A percentile compares a stretch with the other conserved stretches of the same genome.
phyloP scores from a whole-genome alignment of 257 asterid genomes.

The Scutellaria galericulata region DNA sequence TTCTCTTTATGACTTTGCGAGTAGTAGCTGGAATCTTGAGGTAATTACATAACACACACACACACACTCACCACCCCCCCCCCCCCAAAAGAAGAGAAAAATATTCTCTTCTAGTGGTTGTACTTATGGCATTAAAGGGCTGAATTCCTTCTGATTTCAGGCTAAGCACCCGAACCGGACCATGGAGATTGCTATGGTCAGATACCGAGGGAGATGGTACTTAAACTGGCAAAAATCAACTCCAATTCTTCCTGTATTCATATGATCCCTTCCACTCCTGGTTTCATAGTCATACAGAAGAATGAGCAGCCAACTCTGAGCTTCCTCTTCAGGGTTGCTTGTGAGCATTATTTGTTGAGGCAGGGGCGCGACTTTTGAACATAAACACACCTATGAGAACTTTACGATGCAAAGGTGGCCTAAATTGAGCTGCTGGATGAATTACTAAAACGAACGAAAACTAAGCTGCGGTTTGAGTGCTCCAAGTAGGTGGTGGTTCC shows the following conservation, averaged over 20 bases:
- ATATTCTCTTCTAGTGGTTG: slow-evolving; percentile 1
- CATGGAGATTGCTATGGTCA: slow-evolving; percentile 70
- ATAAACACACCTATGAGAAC: slow-evolving; percentile 1
- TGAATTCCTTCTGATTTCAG: slow-evolving; percentile 45
- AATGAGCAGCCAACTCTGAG: slow-evolving; percentile 1
- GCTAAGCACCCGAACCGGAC: slow-evolving; percentile 76
- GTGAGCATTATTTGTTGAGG: slow-evolving; percentile 15
- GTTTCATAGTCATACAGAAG: slow-evolving; percentile 9
- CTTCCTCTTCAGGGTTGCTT: slow-evolving; percentile 10
- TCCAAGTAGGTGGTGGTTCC: background rate
- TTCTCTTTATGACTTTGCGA: slow-evolving; percentile 87
- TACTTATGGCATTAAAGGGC: slow-evolving; percentile 11
- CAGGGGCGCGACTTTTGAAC: slow-evolving; percentile 43
- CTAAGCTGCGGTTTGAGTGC: background rate
- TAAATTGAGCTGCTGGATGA: background rate
- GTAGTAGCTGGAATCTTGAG: slow-evolving; percentile 81
- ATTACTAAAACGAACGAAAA: background rate
- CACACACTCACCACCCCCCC: background rate
- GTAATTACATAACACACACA: slow-evolving; percentile 39
- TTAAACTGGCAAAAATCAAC: slow-evolving; percentile 35
- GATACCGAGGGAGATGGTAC: slow-evolving; percentile 52
- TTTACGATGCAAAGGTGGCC: background rate
- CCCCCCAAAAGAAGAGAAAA: background rate
- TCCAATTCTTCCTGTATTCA: background rate
- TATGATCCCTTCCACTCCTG: background rate